A percentile compares a stretch with the other conserved stretches of the same genome.
Evolutionary conservation across 495 filamentous ascomycete species (phyloP).

Genomic region (Cairneyella variabilis): DNA sequence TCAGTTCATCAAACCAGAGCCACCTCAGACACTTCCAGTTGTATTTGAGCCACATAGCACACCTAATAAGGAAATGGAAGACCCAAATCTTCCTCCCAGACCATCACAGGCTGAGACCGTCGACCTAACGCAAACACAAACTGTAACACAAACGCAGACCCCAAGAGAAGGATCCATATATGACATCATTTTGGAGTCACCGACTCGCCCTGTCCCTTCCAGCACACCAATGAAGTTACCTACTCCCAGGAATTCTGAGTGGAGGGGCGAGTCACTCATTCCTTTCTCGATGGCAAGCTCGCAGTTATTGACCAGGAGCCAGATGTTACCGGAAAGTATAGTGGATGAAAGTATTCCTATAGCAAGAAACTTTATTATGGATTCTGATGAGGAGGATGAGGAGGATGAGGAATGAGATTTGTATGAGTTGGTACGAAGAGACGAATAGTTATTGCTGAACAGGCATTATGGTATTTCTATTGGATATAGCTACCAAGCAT

Average conservation of each 20-base stretch:
- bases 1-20: neutral
- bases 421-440: neutral
- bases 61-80: neutral
- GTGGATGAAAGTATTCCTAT: slow-evolving; percentile 41
- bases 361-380: slow-evolving; percentile 39
- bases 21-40: too few species aligned
- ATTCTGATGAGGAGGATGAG: slow-evolving; percentile 43
- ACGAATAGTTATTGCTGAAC: neutral
- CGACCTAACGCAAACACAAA: slow-evolving; percentile 22
- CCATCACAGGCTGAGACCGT: slow-evolving; percentile 25
- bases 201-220: slow-evolving; percentile 16
- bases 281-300: slow-evolving; percentile 34
- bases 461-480: neutral
- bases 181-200: slow-evolving; percentile 24
- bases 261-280: neutral
- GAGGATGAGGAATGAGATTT: neutral
- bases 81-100: neutral
- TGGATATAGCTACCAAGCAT: too few species aligned
- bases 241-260: neutral
- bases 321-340: slow-evolving; percentile 52
- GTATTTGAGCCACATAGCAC: too few species aligned
- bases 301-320: slow-evolving; percentile 40
- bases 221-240: slow-evolving; percentile 6
- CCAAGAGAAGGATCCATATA: slow-evolving; percentile 9
- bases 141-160: slow-evolving; percentile 26